Evolutionary conservation across 1,284 basidiomycete species (phyloP).

Genomic region (Malassezia obtusa): DNA sequence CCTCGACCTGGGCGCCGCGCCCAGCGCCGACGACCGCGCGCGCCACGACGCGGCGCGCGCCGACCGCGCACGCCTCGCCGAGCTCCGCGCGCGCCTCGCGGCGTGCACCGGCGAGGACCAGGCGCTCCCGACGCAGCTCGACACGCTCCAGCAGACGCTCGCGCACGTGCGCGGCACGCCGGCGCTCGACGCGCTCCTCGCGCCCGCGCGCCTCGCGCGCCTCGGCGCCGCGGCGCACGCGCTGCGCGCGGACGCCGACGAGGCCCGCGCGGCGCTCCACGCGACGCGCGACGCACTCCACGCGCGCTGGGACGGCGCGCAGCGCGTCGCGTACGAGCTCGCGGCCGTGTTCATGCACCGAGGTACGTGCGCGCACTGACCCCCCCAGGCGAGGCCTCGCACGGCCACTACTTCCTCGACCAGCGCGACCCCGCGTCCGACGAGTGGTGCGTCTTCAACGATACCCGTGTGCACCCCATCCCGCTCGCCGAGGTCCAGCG

Average conservation of each 20-base stretch:
- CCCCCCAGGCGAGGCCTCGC: slow-evolving; percentile 37
- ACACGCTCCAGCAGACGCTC: slow-evolving; percentile 1
- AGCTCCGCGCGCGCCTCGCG: slow-evolving; percentile 20
- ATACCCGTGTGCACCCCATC: slow-evolving; percentile 23
- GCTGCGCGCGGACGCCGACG: slow-evolving; percentile 22
- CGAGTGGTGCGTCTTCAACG: slow-evolving; percentile 44
- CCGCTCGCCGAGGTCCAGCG: slow-evolving; percentile 26
- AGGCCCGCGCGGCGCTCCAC: slow-evolving; percentile 57
- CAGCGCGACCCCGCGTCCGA: slow-evolving; percentile 18
- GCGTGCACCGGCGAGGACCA: neutral
- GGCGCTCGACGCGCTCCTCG: neutral
- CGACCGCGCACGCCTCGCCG: slow-evolving; percentile 54
- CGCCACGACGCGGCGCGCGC: slow-evolving; percentile 37
- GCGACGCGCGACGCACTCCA: slow-evolving; percentile 64
- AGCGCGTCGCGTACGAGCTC: slow-evolving; percentile 69
- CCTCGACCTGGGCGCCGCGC: slow-evolving; percentile 48
- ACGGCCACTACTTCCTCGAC: slow-evolving; percentile 46
- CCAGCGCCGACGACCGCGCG: slow-evolving; percentile 54
- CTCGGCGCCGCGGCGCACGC: neutral
- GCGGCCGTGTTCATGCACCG: slow-evolving; percentile 94
- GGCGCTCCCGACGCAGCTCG: slow-evolving; percentile 13
- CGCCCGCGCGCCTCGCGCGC: neutral
- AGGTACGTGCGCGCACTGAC: slow-evolving; percentile 6
- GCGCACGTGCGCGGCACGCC: neutral
- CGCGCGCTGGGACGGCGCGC: slow-evolving; percentile 64